Base-by-base conservation (phyloP, 2,329 filamentous ascomycete genomes). In the Cadophora luteo-olivacea region DNA sequence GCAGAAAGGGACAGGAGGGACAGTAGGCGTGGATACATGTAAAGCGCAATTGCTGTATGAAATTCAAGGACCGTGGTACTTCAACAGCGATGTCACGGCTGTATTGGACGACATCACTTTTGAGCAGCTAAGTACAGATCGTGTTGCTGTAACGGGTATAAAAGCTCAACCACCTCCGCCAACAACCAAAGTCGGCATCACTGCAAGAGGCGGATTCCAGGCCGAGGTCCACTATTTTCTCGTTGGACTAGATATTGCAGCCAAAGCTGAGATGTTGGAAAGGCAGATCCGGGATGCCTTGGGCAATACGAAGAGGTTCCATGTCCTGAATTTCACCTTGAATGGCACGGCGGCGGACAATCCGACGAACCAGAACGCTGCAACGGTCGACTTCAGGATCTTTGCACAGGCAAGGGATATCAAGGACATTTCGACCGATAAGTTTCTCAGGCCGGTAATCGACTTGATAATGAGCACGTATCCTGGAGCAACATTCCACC, bases 301-400 rank as follows among this genome's bases (percentile, higher is more conserved):
- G 6, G 68, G 70, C 75, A 77, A 38, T 68, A 79, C 58, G 80
- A 82, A 38, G 70, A 78, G 52, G 72, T 71, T 79, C 38, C 77
- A 78, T 16, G 81, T 81, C 45, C 72, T 80, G 45, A 73, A 75
- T 36, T 79, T 79, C 68, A 77, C 57, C 9, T 72, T 12, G 73
- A 83, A 80, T 72, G 84, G 77, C 64, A 79, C 71, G 36, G 77
- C 68, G 0, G 74, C 78, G 0, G 75, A 79, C 0, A 78, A 84
- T 52, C 81, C 83, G 0, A 74, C 71, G 2, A 81, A 79, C 22
- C 83, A 86, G 36, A 80, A 82, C 29, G 79, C 79, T 0, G 84
- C 83, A 0, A 86, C 84, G 0, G 83, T 85, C 0, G 82, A 82
- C 61, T 79, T 85, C 49, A 73, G 83, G 38, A 75, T 84, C 60